These are phyloP conservation scores for Xylaria nigripes DNA, from an alignment of 495 filamentous ascomycete species.

Conservation along the genomic window DNA sequence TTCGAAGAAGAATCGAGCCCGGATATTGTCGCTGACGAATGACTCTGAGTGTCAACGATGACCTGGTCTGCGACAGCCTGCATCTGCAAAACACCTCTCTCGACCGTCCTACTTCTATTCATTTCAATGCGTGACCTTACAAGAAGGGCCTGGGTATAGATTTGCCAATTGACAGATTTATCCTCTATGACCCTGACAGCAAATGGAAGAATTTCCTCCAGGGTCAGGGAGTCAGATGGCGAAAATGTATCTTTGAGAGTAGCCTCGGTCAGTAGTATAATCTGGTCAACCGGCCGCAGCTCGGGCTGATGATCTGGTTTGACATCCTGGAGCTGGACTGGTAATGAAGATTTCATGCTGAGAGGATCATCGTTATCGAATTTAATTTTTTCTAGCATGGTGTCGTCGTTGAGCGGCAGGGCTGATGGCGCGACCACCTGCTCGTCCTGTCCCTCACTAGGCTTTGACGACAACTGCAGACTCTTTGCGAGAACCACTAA, in stretches of 20 bases:
- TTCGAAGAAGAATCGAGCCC: conserved; percentile 10
- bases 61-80: conserved; percentile 96
- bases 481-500: conserved; percentile 87
- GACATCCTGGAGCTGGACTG: conserved; percentile 50
- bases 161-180: conserved; percentile 92
- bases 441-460: neutral
- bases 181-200: conserved; percentile 81
- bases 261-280: conserved; percentile 74
- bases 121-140: conserved; percentile 84
- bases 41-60: conserved; percentile 69
- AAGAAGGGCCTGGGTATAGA: conserved; percentile 87
- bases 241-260: conserved; percentile 81
- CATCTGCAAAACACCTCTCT: conserved; percentile 84
- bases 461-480: conserved; percentile 17
- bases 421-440: conserved; percentile 46
- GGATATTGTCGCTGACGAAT: conserved; percentile 17
- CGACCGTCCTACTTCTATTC: conserved; percentile 73
- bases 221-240: conserved; percentile 73
- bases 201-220: conserved; percentile 88
- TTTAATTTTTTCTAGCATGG: conserved; percentile 74
- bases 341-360: conserved; percentile 42
- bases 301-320: conserved; percentile 75
- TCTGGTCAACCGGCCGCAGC: conserved; percentile 71
- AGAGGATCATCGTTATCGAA: conserved; percentile 52
- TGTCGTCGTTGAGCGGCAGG: conserved; percentile 83